Percentiles rank a stretch among this genome's conserved stretches.
Evolutionary conservation across 148 eudicot genomes (phyloP).

Genomic region (Persicaria maculosa): DNA sequence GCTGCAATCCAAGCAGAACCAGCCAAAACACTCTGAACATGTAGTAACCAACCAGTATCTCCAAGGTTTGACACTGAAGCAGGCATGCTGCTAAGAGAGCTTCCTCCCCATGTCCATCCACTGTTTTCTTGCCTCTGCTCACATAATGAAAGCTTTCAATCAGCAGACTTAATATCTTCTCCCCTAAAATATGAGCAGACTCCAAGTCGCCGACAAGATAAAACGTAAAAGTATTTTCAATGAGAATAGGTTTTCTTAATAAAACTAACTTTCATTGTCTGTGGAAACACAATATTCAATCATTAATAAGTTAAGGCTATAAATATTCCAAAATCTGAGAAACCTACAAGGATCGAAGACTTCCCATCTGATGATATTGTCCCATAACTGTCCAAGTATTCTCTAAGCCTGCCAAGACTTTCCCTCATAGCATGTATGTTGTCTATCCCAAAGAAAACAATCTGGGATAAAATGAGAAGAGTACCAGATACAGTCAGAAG

Average conservation of each 20-base stretch:
- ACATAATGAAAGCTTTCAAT: slow-evolving; percentile 2
- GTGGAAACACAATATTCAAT: too few relatives aligned
- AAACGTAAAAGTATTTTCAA: too few relatives aligned
- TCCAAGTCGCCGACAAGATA: too few relatives aligned
- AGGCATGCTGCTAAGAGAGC: slow-evolving; percentile 97
- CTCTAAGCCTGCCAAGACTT: slow-evolving; percentile 90
- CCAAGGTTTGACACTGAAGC: slow-evolving; percentile 98
- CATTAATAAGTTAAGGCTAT: not conserved
- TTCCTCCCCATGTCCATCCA: slow-evolving; percentile 96
- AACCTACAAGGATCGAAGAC: slow-evolving; percentile 84
- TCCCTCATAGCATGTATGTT: slow-evolving; percentile 99
- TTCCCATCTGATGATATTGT: slow-evolving; percentile 93
- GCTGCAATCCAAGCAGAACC: slow-evolving; percentile 99
- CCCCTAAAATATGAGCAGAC: too few relatives aligned
- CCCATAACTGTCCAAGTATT: slow-evolving; percentile 94
- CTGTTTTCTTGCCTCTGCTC: slow-evolving; percentile 65
- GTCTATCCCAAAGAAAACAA: slow-evolving; percentile 96
- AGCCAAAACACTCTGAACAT: slow-evolving; percentile 89
- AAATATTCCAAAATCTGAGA: slow-evolving; percentile 4
- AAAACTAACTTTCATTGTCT: too few relatives aligned
- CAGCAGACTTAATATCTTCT: not conserved
- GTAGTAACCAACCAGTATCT: slow-evolving; percentile 94
- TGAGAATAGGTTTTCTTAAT: too few relatives aligned
- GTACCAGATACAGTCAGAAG: too few relatives aligned
- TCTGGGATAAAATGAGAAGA: slow-evolving; percentile 27